Evolutionary conservation across 2,329 filamentous ascomycete genomes (phyloP), one percentile per base, ranked within the genome.

Genomic region (Colletotrichum lindemuthianum): DNA sequence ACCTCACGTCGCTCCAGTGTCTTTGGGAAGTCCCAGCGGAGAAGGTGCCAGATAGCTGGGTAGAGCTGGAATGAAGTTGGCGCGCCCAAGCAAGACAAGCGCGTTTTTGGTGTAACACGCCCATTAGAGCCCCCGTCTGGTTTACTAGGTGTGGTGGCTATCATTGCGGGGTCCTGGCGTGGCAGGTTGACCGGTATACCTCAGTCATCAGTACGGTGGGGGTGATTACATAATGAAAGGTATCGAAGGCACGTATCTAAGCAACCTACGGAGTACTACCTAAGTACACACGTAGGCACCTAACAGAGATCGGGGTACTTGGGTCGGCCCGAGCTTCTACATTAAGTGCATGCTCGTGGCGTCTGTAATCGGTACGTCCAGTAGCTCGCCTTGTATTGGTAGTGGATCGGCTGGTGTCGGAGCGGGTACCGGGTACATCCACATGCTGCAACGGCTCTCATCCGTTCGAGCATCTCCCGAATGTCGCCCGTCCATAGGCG

Each of bases 401-500:
- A 16, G 60, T 64, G 60, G 60, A 13, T 49, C 55, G 32, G 41
- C 15, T 54, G 34, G 16, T 55, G 36, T 55, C 51, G 57, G 56
- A 47, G 61, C 39, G 36, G 51, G 47, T 65, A 61, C 61, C 41
- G 36, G 58, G 47, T 59, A 61, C 45, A 52, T 61, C 58, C 63
- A 65, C 58, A 51, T 57, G 58, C 32, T 52, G 58, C 52, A 65
- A 63, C 51, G 58, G 58, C 51, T 51, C 48, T 55, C 41, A n/a
- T 57, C 54, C 44, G 43, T 49, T 34, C 34, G 16, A 49, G 36
- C 15, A 24, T 40, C n/a, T 41, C 49, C 24, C 36, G 37, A 37
- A 48, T 60, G 43, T 39, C 49, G 41, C 15, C 16, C 49, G n/a
- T 50, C 54, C 11, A 13, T 11, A 64, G 39, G 33, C 39, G 50